These are phyloP conservation scores for Rhododendron simsii DNA, from an alignment of 148 eudicot species.

Conservation along the genomic window DNA sequence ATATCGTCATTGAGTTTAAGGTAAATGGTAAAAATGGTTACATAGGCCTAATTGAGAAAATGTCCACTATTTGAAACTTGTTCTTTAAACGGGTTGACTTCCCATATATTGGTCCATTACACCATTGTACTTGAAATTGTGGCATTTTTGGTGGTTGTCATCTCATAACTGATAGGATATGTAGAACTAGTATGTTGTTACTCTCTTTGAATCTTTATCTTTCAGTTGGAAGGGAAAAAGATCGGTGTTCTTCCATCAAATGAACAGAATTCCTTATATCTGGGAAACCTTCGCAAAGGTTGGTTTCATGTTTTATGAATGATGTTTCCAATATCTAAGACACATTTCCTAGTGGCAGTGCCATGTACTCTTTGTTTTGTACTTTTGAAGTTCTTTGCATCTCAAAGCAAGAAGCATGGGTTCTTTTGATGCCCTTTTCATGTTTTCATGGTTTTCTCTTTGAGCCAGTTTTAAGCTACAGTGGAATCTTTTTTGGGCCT, in stretches of 20 bases:
- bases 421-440: not conserved
- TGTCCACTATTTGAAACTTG: not conserved
- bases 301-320: slow-evolving; percentile 11
- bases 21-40: not conserved
- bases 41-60: not conserved
- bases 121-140: not conserved
- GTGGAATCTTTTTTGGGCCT: not conserved
- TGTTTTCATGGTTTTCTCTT: not conserved
- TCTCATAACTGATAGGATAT: not conserved
- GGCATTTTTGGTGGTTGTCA: not conserved
- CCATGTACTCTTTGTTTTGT: not conserved
- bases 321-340: not conserved
- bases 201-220: slow-evolving; percentile 13
- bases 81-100: not conserved
- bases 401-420: not conserved
- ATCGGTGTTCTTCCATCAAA: slow-evolving; percentile 67
- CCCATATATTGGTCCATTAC: not conserved
- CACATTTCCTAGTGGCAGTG: not conserved
- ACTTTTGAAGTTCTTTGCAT: not conserved
- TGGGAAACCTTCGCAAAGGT: slow-evolving; percentile 80
- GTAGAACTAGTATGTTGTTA: slow-evolving; percentile 4
- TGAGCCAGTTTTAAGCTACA: not conserved
- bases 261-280: slow-evolving; percentile 54
- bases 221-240: slow-evolving; percentile 76
- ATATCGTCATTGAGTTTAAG: not conserved